Base-by-base conservation (phyloP, 73 alveolate species). In the Paramecium biaurelia region DNA sequence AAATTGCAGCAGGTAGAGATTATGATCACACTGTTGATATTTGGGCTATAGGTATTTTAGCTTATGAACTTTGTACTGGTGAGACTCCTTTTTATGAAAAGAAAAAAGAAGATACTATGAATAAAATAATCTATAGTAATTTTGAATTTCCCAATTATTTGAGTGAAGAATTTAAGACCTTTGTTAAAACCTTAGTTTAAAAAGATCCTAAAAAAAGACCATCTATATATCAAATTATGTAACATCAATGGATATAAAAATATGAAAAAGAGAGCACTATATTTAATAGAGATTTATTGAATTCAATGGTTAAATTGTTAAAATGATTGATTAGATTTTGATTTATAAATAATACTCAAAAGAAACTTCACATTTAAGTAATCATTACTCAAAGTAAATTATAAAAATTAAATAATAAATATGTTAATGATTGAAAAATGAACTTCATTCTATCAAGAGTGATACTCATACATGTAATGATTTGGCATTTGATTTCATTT, bases 11-110 rank as follows among this genome's bases (percentile, higher is more conserved):
- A 26, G 95, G 96, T 53, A 85, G 89, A 42, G 98, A 97, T 14
- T 97, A 97, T 87, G 98, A 97, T 85, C 96, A 94, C 43, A 93
- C 94, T 49, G 97, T 97, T 21, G 99, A 97, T 92, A 87, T 95
- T 5, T 97, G 99, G 99, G 97, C 98, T 20, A 86, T 97, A 41
- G 99, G 99, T 21, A 95, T 93, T 7, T 47, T 93, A 20, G 88
- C 93, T 18, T 93, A 42, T 59, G 96, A 93, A 76, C 41, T 93
- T 57, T 45, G 85, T 26, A 93, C 93, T 5, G 96, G 96, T 21
- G 63, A 57, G 12, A 70, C 92, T 49, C 94, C 95, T 20, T 92
- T 92, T 38, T 35, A 34, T 37, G 95, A 92, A 79, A 85, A 92
- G 30, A 85, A 63, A 30, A 76, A 92, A 34, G 82, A 68, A 26